phyloP scores from a whole-genome alignment of 495 filamentous ascomycete genomes.

The Podospora pseudopauciseta region DNA sequence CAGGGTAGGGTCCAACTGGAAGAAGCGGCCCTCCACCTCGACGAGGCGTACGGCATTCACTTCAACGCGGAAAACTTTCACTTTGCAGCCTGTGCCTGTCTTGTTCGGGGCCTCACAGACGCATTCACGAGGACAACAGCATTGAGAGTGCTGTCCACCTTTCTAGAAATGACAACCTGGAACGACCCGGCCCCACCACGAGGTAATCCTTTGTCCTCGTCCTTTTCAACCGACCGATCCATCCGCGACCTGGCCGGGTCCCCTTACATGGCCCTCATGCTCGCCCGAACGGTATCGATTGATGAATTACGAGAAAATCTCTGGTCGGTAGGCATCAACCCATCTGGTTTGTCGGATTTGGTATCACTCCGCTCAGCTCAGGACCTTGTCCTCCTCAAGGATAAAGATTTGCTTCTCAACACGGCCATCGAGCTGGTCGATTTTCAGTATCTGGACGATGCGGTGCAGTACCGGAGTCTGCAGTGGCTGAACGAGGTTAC shows the following conservation, averaged over 20 bases:
- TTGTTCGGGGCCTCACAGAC: constrained; percentile 59
- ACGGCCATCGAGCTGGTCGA: constrained; percentile 55
- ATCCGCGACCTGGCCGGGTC: constrained; percentile 38
- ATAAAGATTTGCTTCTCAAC: constrained; percentile 55
- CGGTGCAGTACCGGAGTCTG: constrained; percentile 50
- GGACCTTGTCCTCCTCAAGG: constrained; percentile 44
- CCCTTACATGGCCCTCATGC: constrained; percentile 51
- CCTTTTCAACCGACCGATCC: constrained; percentile 14
- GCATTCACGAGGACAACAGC: constrained; percentile 53
- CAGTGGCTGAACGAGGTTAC: constrained; percentile 51
- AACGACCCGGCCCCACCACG: constrained; percentile 15
- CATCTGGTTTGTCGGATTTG: constrained; percentile 30
- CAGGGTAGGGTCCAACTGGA: constrained; percentile 55
- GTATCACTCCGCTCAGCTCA: constrained; percentile 30
- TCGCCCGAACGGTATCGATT: constrained; percentile 42
- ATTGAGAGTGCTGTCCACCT: constrained; percentile 54
- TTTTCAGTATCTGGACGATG: constrained; percentile 54
- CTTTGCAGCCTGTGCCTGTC: constrained; percentile 56
- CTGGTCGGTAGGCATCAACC: constrained; percentile 49
- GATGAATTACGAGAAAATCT: constrained; percentile 51
- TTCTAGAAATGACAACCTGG: constrained; percentile 54
- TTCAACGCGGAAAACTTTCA: constrained; percentile 63
- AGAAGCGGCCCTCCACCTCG: constrained; percentile 54
- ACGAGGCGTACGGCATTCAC: constrained; percentile 59
- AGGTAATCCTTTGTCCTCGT: constrained; percentile 7